Percentiles rank a stretch among this genome's conserved stretches.
phyloP scores from a whole-genome alignment of 306 rosid species.

The Quercus variabilis region DNA sequence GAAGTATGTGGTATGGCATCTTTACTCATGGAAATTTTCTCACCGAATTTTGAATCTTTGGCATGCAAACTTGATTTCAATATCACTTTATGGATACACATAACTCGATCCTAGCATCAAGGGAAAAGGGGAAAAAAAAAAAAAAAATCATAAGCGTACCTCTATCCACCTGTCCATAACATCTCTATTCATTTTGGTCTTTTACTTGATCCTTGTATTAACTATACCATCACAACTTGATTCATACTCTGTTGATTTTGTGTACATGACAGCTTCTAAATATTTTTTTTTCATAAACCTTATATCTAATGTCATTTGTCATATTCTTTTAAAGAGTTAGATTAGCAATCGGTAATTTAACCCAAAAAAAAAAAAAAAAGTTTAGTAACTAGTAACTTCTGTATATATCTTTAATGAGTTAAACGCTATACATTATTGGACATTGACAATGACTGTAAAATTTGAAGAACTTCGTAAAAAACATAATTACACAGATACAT shows the following conservation, averaged over 20 bases:
- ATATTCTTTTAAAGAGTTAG: too few relatives aligned
- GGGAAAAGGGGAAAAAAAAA: neutral
- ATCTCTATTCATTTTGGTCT: neutral
- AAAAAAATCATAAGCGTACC: neutral
- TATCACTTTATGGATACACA: neutral
- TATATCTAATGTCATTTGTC: too few relatives aligned
- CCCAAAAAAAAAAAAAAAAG: too few relatives aligned
- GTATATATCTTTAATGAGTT: too few relatives aligned
- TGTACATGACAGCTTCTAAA: too few relatives aligned
- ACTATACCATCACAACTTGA: neutral
- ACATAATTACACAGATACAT: too few relatives aligned
- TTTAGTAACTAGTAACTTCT: too few relatives aligned
- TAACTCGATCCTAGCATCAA: neutral
- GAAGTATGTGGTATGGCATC: conserved; percentile 89
- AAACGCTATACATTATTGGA: too few relatives aligned
- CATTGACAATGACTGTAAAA: too few relatives aligned
- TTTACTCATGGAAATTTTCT: conserved; percentile 29
- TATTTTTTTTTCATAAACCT: too few relatives aligned
- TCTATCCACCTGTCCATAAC: conserved; percentile 13
- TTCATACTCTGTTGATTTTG: conserved; percentile 21
- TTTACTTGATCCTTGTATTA: neutral
- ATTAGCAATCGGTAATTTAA: too few relatives aligned
- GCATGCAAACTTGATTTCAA: conserved; percentile 8
- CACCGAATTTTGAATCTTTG: conserved; percentile 5
- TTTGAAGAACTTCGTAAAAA: too few relatives aligned